phyloP scores from a whole-genome alignment of 768 basidiomycete genomes.

The Serendipita vermifera region DNA sequence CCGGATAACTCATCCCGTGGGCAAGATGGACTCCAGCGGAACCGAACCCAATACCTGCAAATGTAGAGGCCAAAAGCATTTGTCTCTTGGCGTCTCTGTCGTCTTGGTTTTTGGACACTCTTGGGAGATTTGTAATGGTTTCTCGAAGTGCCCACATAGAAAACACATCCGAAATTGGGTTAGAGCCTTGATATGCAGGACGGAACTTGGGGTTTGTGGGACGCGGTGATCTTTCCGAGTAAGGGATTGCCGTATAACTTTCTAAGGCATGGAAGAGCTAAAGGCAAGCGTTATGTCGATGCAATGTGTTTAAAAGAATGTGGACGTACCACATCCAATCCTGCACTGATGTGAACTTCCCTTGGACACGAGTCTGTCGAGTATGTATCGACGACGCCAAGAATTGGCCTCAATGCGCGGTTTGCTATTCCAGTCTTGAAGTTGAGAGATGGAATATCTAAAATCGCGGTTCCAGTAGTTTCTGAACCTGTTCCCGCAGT shows the following conservation, averaged over 20 bases:
- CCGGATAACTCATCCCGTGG: constrained; percentile 82
- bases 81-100: constrained; percentile 76
- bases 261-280: constrained; percentile 86
- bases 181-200: constrained; percentile 88
- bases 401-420: constrained; percentile 76
- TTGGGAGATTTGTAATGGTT: constrained; percentile 78
- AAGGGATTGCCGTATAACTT: constrained; percentile 90
- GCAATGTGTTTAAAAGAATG: background rate
- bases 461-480: constrained; percentile 88
- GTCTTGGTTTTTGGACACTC: constrained; percentile 62
- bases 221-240: constrained; percentile 78
- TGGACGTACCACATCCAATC: constrained; percentile 57
- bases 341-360: constrained; percentile 89
- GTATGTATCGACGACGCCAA: constrained; percentile 76
- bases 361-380: constrained; percentile 87
- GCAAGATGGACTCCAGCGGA: constrained; percentile 88
- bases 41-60: constrained; percentile 91
- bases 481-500: constrained; percentile 86
- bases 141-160: constrained; percentile 77
- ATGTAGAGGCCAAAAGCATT: constrained; percentile 92
- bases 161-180: constrained; percentile 92
- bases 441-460: constrained; percentile 78
- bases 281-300: background rate
- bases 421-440: constrained; percentile 97
- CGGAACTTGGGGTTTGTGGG: constrained; percentile 81